Base-by-base conservation (phyloP, 2,329 filamentous ascomycete genomes). In the Neonectria ditissima region DNA sequence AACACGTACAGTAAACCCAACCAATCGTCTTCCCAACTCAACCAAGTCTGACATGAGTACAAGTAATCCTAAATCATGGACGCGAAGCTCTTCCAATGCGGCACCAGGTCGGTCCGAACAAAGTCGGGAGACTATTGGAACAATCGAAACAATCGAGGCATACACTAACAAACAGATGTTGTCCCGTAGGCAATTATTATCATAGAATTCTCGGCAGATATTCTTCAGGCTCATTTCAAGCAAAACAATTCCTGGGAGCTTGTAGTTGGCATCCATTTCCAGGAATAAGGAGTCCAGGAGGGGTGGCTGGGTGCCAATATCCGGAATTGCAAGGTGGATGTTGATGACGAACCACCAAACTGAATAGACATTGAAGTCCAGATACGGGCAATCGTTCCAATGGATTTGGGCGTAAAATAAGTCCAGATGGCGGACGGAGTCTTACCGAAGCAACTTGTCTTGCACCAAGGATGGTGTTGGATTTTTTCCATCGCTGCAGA, bases 381-480 rank as follows among this genome's bases (percentile, higher is more conserved):
- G 56, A 41, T 24, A 43, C 26, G 26, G 48, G 18, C 32, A 58
- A 47, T 37, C 26, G 22, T 22, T 48, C 50, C 60, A 13, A 11
- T 30, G 41, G 20, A 48, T 30, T 39, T 37, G 37, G 34, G 44
- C 20, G 28, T 34, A 47, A n/a, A 26, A 24, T 24, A 11, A 28
- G 37, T 52, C 59, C 59, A 50, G 32, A 24, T 26, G 32, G 32
- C 18, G 16, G 55, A 53, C 2, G 30, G 32, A 22, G 57, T 48
- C 55, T 62, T 58, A 62, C 60, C 60, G 22, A 37, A 24, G 54
- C 32, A 43, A 43, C 8, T 48, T 37, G 50, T 26, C 11, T 45
- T 57, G 30, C 26, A 43, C 32, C 48, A 20, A 50, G 43, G 8
- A n/a, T 50, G 34, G 32, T 47, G 20, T 24, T 53, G 30, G 34